Conservation (phyloP, 1,284 basidiomycete species). For the Rhodofomes roseus region DNA sequence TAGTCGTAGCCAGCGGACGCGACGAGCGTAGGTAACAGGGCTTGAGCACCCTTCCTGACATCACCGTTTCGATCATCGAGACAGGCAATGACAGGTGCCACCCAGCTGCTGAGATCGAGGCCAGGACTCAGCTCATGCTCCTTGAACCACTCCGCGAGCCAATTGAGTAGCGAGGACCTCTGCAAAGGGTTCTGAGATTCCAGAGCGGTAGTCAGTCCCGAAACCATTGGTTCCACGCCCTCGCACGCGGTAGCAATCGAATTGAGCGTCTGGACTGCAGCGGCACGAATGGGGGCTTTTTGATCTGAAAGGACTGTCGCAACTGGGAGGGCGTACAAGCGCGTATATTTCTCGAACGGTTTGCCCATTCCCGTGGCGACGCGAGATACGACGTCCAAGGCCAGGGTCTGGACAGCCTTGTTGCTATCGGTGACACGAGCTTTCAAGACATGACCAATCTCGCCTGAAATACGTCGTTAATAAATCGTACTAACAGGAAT, state of each 20-base stretch:
- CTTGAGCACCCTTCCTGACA: slow-evolving; percentile 88
- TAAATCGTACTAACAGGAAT: background rate
- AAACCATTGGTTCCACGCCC: slow-evolving; percentile 78
- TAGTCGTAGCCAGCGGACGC: slow-evolving; percentile 78
- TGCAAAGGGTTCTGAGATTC: slow-evolving; percentile 90
- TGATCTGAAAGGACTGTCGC: slow-evolving; percentile 90
- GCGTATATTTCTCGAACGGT: slow-evolving; percentile 88
- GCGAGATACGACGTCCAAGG: slow-evolving; percentile 87
- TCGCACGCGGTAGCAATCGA: slow-evolving; percentile 87
- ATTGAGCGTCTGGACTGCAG: slow-evolving; percentile 76
- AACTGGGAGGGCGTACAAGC: slow-evolving; percentile 75
- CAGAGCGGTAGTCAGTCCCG: slow-evolving; percentile 74
- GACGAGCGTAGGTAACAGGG: slow-evolving; percentile 79
- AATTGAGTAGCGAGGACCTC: slow-evolving; percentile 79
- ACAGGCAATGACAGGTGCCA: slow-evolving; percentile 69
- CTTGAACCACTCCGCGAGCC: slow-evolving; percentile 83
- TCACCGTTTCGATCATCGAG: slow-evolving; percentile 93
- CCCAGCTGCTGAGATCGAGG: slow-evolving; percentile 78
- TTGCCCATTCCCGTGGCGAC: slow-evolving; percentile 94
- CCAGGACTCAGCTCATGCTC: slow-evolving; percentile 51
- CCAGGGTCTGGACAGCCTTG: slow-evolving; percentile 88
- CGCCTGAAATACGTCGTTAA: slow-evolving; percentile 48
- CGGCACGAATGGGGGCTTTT: slow-evolving; percentile 82
- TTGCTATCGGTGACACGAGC: slow-evolving; percentile 90
- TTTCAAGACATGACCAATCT: slow-evolving; percentile 88